Conservation (phyloP, 306 rosid species). For the Castanospermum australe region DNA sequence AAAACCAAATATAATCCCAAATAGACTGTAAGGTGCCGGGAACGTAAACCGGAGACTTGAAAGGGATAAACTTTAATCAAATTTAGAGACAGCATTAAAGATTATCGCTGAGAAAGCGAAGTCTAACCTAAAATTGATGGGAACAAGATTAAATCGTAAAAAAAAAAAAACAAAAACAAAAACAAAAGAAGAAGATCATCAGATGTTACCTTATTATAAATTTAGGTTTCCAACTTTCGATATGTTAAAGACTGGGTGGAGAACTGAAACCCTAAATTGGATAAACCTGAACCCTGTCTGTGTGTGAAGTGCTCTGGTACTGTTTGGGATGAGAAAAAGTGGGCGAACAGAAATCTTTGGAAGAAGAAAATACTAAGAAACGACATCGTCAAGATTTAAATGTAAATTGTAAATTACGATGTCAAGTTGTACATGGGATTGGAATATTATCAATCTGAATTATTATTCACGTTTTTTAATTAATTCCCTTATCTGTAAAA, state of each 20-base stretch:
- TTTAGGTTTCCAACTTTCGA: slow-evolving; percentile 41
- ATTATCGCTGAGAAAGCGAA: background rate
- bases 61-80: background rate
- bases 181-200: too few species aligned
- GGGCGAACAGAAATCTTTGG: background rate
- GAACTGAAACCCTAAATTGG: slow-evolving; percentile 30
- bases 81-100: background rate
- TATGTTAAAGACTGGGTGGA: background rate
- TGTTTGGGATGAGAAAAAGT: slow-evolving; percentile 14
- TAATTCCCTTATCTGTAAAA: too few species aligned
- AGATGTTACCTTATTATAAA: slow-evolving; percentile 42
- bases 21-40: background rate
- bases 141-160: background rate
- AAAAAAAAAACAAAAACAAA: background rate
- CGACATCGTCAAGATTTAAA: background rate
- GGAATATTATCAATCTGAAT: too few species aligned
- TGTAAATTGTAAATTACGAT: too few species aligned
- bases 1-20: background rate
- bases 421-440: too few species aligned
- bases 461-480: too few species aligned
- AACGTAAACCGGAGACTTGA: background rate
- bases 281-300: slow-evolving; percentile 24
- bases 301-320: background rate
- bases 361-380: background rate
- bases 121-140: background rate